These are phyloP conservation scores for Hypoxylon fuscum DNA, from an alignment of 495 filamentous ascomycete genomes.

Conservation along the genomic window DNA sequence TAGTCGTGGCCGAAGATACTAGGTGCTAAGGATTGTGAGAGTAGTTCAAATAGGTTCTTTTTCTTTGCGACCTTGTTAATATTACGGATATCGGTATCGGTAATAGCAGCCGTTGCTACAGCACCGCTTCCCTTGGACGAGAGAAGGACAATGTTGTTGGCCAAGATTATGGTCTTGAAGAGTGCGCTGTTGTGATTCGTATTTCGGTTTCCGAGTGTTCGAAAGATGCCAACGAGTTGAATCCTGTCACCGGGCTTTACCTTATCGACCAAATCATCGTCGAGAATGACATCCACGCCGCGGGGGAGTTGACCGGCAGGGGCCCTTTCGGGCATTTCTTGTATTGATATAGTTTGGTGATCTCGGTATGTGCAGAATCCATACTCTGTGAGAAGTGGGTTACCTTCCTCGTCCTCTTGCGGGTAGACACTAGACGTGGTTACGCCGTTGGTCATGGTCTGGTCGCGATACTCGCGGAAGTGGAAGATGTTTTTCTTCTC, in stretches of 20 bases:
- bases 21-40: conserved; percentile 96
- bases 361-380: conserved; percentile 95
- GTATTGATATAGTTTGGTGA: conserved; percentile 97
- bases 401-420: conserved; percentile 87
- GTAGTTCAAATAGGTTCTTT: conserved; percentile 88
- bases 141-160: conserved; percentile 93
- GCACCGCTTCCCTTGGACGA: conserved; percentile 97
- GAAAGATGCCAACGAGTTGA: conserved; percentile 92
- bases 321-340: conserved; percentile 98
- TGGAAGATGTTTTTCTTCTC: conserved; percentile 85
- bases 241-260: conserved; percentile 96
- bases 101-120: conserved; percentile 89
- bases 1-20: conserved; percentile 98
- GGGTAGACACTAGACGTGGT: conserved; percentile 92
- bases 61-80: conserved; percentile 99
- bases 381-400: conserved; percentile 89
- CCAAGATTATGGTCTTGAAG: conserved; percentile 91
- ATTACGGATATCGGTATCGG: conserved; percentile 97
- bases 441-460: conserved; percentile 93
- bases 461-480: conserved; percentile 87
- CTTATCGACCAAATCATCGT: conserved; percentile 95
- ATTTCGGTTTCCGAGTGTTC: conserved; percentile 93
- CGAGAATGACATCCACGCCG: conserved; percentile 96
- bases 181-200: conserved; percentile 84
- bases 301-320: conserved; percentile 95